Evolutionary conservation across 2,329 filamentous ascomycete species (phyloP).

Genomic region (Lachnellula occidentalis): DNA sequence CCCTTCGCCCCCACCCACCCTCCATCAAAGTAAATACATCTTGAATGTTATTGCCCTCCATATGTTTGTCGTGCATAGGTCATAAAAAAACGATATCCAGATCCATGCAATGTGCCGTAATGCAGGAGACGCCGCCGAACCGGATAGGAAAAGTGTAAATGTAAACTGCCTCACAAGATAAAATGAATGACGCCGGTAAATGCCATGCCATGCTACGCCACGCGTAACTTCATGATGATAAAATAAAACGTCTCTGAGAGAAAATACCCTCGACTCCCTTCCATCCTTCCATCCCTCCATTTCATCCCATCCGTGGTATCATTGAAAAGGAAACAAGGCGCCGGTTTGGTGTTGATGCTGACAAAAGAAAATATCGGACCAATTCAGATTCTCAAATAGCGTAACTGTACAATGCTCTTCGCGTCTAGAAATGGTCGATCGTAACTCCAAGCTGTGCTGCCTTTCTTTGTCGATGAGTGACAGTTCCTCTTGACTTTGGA

Average conservation of each 20-base stretch:
- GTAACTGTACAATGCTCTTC: conserved; percentile 12
- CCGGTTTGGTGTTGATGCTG: conserved; percentile 33
- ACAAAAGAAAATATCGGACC: conserved; percentile 2
- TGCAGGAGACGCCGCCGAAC: neutral
- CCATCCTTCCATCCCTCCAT: conserved; percentile 5
- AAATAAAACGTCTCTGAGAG: no score
- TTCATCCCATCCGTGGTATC: conserved; percentile 13
- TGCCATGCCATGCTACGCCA: neutral
- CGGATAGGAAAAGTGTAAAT: neutral
- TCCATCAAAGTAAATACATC: neutral
- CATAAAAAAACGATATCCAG: neutral
- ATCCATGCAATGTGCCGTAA: conserved; percentile 1
- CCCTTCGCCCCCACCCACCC: no score
- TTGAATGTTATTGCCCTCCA: neutral
- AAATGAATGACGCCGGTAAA: neutral
- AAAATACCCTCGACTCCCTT: neutral
- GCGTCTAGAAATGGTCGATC: conserved; percentile 16
- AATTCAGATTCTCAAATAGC: neutral
- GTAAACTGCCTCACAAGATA: neutral
- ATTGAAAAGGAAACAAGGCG: conserved; percentile 29
- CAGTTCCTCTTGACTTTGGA: conserved; percentile 13
- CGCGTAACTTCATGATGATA: no score
- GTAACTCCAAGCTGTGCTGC: conserved; percentile 14
- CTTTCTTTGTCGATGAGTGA: conserved; percentile 14
- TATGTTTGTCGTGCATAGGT: neutral